Evolutionary conservation across 306 rosid genomes (phyloP), one percentile per base, ranked within the genome.

Genomic region (Trichosanthes truncata): DNA sequence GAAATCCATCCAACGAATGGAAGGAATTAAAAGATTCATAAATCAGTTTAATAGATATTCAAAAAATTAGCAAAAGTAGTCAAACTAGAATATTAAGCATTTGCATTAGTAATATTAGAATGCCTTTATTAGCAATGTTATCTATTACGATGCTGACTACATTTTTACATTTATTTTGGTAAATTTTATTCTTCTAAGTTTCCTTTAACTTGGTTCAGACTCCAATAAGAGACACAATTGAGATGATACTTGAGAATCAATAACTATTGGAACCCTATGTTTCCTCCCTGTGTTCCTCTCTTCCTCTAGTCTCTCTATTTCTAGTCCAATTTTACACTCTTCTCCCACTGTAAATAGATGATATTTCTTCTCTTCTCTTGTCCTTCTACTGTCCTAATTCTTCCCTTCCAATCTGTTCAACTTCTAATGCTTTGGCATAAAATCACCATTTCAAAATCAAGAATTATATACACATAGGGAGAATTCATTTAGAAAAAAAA

Each of bases 1-100:
- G 80, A 81, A 78, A 57, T 80, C 60, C 71, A 74, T 40, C 33
- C 74, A 61, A 81, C 63, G 56, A 85, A 78, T 4, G 15, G 33
- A 78, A 60, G 60, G 9, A 18, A 63, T 8, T 48, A 62, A 29
- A 29, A 40, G 75, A 41, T 49, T 82, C 36, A 8, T 62, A 29
- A 25, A 45, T 33, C 63, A 74, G 43, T 2, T 20, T 74, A 49
- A 74, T 10, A 52, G 46, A 57, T 17, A 41, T 40, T 59, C 0
- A 38, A 71, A 29, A n/a, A 77, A 21, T 6, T 38, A 57, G 38
- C 49, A 9, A 35, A 3, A 56, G 48, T 35, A 56, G 12, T 12
- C 51, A 59, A 76, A 76, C 43, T 25, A 36, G 53, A 56, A 41
- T 38, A 56, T 36, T 76, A 35, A 38, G 13, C 61, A 29, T 29